Conservation (phyloP, 1,284 basidiomycete species). For the Phellopilus nigrolimitatus region DNA sequence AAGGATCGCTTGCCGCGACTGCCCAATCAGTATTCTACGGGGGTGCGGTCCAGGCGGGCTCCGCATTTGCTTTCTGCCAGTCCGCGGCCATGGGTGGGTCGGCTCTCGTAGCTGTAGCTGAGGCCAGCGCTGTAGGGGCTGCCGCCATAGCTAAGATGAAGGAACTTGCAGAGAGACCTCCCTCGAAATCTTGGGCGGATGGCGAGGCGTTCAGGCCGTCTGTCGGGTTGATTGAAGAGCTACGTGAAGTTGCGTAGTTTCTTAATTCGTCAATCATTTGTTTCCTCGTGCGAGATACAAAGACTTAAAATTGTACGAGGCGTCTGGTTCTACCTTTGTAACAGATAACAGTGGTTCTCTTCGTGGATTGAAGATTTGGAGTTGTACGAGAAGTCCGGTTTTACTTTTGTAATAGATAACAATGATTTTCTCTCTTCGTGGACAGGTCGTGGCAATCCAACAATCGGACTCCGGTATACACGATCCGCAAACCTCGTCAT, state of each 20-base stretch:
- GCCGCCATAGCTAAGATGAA: not conserved
- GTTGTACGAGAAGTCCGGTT: no score
- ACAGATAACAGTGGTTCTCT: no score
- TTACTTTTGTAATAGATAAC: no score
- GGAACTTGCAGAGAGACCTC: not conserved
- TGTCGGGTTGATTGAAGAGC: not conserved
- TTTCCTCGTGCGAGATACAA: no score
- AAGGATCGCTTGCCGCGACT: conserved; percentile 4
- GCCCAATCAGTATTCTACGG: conserved; percentile 5
- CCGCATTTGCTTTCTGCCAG: conserved; percentile 5
- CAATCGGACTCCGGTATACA: no score
- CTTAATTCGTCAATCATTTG: no score
- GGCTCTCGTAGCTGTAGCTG: not conserved
- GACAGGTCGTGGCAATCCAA: no score
- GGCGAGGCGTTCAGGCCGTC: not conserved
- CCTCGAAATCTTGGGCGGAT: conserved; percentile 4
- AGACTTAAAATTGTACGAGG: no score
- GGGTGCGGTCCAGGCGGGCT: conserved; percentile 3
- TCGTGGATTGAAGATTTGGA: no score
- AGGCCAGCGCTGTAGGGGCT: not conserved
- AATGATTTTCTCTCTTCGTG: no score
- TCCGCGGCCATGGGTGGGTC: conserved; percentile 2
- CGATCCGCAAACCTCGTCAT: no score
- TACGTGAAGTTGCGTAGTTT: not conserved
- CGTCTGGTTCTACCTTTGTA: no score